phyloP scores from a whole-genome alignment of 2,329 filamentous ascomycete species.

The Fusarium oxysporum region DNA sequence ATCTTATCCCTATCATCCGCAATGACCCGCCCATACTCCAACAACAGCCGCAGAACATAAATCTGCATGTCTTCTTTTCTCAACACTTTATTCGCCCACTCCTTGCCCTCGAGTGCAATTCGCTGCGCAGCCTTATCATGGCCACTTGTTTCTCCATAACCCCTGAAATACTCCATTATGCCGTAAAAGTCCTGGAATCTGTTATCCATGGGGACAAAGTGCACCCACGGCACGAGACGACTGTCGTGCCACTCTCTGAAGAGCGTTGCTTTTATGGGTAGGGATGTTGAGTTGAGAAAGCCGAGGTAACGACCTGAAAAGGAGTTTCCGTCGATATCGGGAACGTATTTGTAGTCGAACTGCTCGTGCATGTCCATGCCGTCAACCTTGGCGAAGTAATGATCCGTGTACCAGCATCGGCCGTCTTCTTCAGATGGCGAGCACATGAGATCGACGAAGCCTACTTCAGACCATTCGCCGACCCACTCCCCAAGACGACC shows the following conservation, averaged over 20 bases:
- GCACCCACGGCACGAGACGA: conserved; percentile 79
- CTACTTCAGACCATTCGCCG: conserved; percentile 60
- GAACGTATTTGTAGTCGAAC: conserved; percentile 74
- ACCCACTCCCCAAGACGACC: conserved; percentile 63
- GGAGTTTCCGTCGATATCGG: conserved; percentile 81
- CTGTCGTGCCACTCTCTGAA: conserved; percentile 86
- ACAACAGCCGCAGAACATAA: conserved; percentile 72
- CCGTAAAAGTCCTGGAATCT: conserved; percentile 78
- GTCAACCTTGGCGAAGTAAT: conserved; percentile 56
- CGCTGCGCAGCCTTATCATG: conserved; percentile 70
- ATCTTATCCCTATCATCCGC: conserved; percentile 64
- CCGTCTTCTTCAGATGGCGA: conserved; percentile 51
- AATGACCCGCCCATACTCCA: conserved; percentile 70
- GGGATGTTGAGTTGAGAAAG: conserved; percentile 75
- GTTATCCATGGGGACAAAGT: conserved; percentile 85
- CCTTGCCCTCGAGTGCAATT: conserved; percentile 74
- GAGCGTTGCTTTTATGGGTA: conserved; percentile 82
- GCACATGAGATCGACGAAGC: conserved; percentile 68
- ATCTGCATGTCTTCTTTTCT: conserved; percentile 79
- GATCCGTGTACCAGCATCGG: conserved; percentile 61
- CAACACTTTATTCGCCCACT: conserved; percentile 76
- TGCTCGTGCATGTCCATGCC: conserved; percentile 62
- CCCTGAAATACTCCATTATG: conserved; percentile 80
- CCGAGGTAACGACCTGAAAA: conserved; percentile 76
- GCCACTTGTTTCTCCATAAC: conserved; percentile 59